Evolutionary conservation across 208 protist genomes (phyloP), one percentile per base, ranked within the genome.

Genomic region (Angomonas deanei): DNA sequence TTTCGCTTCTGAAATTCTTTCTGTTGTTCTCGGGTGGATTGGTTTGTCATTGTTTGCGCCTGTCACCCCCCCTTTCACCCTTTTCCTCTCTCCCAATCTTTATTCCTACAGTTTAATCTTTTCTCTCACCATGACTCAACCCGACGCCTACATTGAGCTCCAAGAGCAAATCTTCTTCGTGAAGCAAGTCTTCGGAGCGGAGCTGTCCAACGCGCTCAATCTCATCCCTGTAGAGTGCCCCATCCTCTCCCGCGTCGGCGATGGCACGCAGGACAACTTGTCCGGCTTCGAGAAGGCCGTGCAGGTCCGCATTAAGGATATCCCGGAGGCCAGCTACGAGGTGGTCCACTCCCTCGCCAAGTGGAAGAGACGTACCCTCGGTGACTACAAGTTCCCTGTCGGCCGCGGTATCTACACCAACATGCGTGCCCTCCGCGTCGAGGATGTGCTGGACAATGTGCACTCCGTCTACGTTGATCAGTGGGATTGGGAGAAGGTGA

Each of bases 391-490:
- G 50, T 93, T 96, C 54, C 71, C 78, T 31, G 61, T 68, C n/a
- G 89, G 92, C 30, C 48, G 72, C 38, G 92, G 92, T 23, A 75
- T 97, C 55, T 66, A 86, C 36, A 85, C 86, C 2, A 78, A 97
- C 74, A 96, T 97, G 89, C 78, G 74, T 36, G 92, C 89, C 32
- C 74, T 97, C 39, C 81, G 92, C 28, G 80, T 88, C 42, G 88
- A 94, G 65, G 92, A 97, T 38, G 74, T 74, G 15, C 76, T 97
- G n/a, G 86, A 93, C 69, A 91, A 88, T 60, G 47, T 86, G 31
- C 92, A 97, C 67, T 95, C 88, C 34, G 72, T 97, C 31, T 91
- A 88, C 74, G 92, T 97, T 0, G 92, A 97, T 61, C 92, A 97
- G 72, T 97, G 89, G 88, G 92, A 97, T 74, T 97, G 92, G 92